Percentiles rank a stretch among this genome's conserved stretches.
phyloP scores from a whole-genome alignment of 768 basidiomycete species.

The Gloeophyllum trabeum region DNA sequence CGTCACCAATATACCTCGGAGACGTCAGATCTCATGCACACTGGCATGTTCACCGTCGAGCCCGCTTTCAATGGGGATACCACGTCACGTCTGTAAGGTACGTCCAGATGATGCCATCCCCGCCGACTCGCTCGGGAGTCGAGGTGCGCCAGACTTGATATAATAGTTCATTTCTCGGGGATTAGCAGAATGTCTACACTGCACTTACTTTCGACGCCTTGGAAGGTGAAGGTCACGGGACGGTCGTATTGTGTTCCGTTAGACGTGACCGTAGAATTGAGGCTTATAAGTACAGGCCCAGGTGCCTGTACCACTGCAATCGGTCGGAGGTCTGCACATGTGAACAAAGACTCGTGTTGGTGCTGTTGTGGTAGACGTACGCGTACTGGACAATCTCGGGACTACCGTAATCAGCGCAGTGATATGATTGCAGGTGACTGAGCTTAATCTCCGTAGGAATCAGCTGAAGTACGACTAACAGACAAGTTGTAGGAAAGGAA shows the following conservation, averaged over 20 bases:
- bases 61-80: constrained; percentile 49
- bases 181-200: too few species aligned
- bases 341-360: neutral
- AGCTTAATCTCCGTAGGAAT: constrained; percentile 22
- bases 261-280: constrained; percentile 69
- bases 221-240: constrained; percentile 61
- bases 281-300: constrained; percentile 68
- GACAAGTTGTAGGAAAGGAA: neutral
- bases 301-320: constrained; percentile 57
- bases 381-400: neutral
- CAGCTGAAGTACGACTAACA: constrained; percentile 56
- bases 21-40: constrained; percentile 28
- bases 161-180: neutral
- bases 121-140: constrained; percentile 60
- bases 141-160: constrained; percentile 72
- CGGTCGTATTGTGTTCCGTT: constrained; percentile 39
- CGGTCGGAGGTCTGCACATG: constrained; percentile 46
- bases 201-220: constrained; percentile 70
- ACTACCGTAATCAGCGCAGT: neutral
- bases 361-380: neutral
- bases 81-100: constrained; percentile 66
- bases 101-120: constrained; percentile 68
- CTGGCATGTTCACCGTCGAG: constrained; percentile 60
- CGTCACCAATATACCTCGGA: neutral
- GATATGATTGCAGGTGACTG: neutral